Evolutionary conservation across 306 rosid genomes (phyloP), one percentile per base, ranked within the genome.

Genomic region (Urtica urens): DNA sequence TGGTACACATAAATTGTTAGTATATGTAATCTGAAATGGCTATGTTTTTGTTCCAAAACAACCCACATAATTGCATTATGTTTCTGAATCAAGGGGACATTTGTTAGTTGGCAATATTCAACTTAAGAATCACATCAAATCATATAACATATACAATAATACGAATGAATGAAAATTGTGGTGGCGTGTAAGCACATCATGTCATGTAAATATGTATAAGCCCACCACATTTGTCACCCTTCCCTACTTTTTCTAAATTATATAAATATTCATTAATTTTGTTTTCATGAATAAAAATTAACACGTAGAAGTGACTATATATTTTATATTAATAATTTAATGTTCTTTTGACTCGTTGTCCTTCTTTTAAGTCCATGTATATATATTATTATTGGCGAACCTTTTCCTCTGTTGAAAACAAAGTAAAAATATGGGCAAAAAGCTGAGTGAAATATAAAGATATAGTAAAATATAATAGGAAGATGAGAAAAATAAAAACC

Each of bases 51-150:
- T 54, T 38, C 62, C 45, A 25, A 35, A 63, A 38, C 44, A 46
- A 41, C 23, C 35, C 42, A 43, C 10, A 47, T 34, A 54, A 46
- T 13, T 34, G 55, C 68, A 63, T 63, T 10, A 40, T 41, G 51
- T 23, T 51, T 33, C 60, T 63, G 62, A 46, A 27, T 37, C 38
- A 25, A 46, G 43, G 60, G 65, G 70, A 63, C 65, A 63, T 31
- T 18, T 31, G 49, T 65, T 64, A 8, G 74, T 68, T 58, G 76
- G 67, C 69, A 78, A 35, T 35, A 35, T 55, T 63, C 68, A 56
- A 47, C 50, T 29, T 24, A 60, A 42, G 20, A 53, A 51, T 29
- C 48, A 26, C 56, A 62, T 62, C 67, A 62, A 62, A 62, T 62
- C 67, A 53, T 43, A 52, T 34, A 41, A 43, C 25, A 23, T 58